Base-by-base conservation (phyloP, 805 yeast genomes). In the Saccharomycopsis amapae region DNA sequence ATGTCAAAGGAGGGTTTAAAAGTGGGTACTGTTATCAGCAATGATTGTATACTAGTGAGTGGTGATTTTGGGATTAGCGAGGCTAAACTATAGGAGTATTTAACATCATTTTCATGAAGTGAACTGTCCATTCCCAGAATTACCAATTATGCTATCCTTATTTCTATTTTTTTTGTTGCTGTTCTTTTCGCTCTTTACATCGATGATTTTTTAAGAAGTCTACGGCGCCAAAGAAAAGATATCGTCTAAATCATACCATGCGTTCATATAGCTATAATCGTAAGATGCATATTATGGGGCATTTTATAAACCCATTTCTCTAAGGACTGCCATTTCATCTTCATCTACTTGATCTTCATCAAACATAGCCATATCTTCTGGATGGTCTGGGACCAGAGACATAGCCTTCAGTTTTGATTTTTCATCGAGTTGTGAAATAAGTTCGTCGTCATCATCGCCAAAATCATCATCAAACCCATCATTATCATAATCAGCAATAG, bases 1-100 rank as follows among this genome's bases (percentile, higher is more conserved):
- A 61, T 61, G 28, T 71, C 73, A 1, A 55, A 51, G 25, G 42
- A 59, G n/a, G 66, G 62, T 2, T 53, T 61, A 10, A 55, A 55
- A 1, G 60, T 66, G 3, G 62, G 63, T 1, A 56, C 53, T 9
- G 65, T 71, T 2, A 66, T 72, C 32, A 70, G 74, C 55, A 85
- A 78, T 17, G 79, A 79, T 51, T 85, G 95, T 62, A 77, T 85
- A 36, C 63, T 85, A 49, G 85, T 82, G 2, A 67, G 75, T 42
- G 94, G 95, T 1, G 86, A 76, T n/a, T n/a, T n/a, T n/a, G n/a
- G n/a, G 36, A 42, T 71, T 47, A 57, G 58, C 45, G 58, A 64
- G 42, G 68, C 73, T 9, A 69, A 67, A 49, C 59, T 69, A 50
- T 68, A 52, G 51, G 2, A 28, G n/a, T 39, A 42, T 7, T n/a